phyloP scores from a whole-genome alignment of 1,284 basidiomycete genomes.

The Apiotrichum veenhuisii region DNA sequence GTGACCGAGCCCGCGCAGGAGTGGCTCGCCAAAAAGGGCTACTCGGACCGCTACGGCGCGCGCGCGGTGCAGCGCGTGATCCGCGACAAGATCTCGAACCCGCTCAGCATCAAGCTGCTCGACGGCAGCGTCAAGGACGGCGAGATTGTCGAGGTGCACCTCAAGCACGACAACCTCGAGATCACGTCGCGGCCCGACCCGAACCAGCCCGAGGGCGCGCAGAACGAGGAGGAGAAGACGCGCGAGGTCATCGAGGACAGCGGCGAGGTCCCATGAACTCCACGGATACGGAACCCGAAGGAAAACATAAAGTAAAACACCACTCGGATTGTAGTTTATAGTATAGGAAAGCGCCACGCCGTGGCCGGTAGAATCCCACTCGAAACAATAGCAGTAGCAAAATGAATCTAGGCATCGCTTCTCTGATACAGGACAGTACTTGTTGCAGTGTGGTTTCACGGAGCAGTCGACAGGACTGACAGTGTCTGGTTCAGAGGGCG shows the following conservation, averaged over 20 bases:
- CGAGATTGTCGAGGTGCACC: constrained; percentile 59
- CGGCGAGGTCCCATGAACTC: constrained; percentile 13
- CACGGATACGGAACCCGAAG: too few relatives aligned
- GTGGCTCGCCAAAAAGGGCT: constrained; percentile 76
- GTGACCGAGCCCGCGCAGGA: constrained; percentile 62
- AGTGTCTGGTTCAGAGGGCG: too few relatives aligned
- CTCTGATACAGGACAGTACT: too few relatives aligned
- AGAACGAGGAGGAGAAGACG: constrained; percentile 7
- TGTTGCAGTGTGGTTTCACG: too few relatives aligned
- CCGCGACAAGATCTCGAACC: constrained; percentile 70
- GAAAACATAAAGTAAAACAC: too few relatives aligned
- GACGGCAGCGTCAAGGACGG: constrained; percentile 71
- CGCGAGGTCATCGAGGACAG: constrained; percentile 14
- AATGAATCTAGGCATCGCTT: too few relatives aligned
- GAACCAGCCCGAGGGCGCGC: constrained; percentile 3
- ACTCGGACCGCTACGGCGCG: constrained; percentile 79
- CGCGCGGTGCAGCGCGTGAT: constrained; percentile 78
- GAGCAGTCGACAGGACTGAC: too few relatives aligned
- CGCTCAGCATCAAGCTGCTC: constrained; percentile 69
- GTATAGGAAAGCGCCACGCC: too few relatives aligned
- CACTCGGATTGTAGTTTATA: too few relatives aligned
- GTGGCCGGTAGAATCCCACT: too few relatives aligned
- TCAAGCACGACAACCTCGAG: constrained; percentile 49
- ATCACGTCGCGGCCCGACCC: constrained; percentile 17
- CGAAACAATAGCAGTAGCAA: too few relatives aligned